Evolutionary conservation across 179 eudicot species (phyloP).

Genomic region (Silene coronaria): DNA sequence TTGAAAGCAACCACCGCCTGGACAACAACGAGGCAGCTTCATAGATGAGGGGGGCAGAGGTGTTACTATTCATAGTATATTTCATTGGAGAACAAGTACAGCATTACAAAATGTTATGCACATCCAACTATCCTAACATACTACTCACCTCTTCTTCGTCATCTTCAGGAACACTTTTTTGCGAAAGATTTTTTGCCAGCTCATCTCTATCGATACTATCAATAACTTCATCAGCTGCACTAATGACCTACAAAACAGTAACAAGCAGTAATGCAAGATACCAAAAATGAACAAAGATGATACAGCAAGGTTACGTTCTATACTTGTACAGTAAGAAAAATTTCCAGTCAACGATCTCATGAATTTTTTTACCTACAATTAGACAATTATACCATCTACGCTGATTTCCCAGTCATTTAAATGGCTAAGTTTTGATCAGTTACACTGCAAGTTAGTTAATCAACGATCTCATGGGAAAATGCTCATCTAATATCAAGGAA

Average conservation of each 20-base stretch:
- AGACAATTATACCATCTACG: too few species aligned
- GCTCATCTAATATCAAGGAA: too few species aligned
- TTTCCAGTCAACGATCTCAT: too few species aligned
- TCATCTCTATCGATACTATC: conserved; percentile 76
- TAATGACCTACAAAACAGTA: conserved; percentile 47
- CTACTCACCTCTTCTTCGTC: conserved; percentile 74
- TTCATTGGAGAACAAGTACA: background rate
- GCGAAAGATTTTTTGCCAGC: conserved; percentile 62
- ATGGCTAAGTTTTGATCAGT: too few species aligned
- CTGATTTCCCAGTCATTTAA: too few species aligned
- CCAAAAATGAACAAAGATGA: conserved; percentile 1
- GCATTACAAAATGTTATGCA: background rate
- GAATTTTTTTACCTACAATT: too few species aligned
- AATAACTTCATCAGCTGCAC: conserved; percentile 80
- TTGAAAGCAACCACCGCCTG: too few species aligned
- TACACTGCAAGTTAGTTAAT: too few species aligned
- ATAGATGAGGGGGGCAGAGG: background rate
- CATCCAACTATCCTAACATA: background rate
- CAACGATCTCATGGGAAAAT: too few species aligned
- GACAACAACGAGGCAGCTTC: too few species aligned
- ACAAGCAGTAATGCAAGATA: conserved; percentile 3
- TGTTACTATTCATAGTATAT: background rate
- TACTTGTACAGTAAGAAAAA: too few species aligned
- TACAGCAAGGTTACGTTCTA: background rate
- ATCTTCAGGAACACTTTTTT: conserved; percentile 79